These are phyloP conservation scores for Candida neerlandica DNA, from an alignment of 1,139 yeast species.

Conservation along the genomic window DNA sequence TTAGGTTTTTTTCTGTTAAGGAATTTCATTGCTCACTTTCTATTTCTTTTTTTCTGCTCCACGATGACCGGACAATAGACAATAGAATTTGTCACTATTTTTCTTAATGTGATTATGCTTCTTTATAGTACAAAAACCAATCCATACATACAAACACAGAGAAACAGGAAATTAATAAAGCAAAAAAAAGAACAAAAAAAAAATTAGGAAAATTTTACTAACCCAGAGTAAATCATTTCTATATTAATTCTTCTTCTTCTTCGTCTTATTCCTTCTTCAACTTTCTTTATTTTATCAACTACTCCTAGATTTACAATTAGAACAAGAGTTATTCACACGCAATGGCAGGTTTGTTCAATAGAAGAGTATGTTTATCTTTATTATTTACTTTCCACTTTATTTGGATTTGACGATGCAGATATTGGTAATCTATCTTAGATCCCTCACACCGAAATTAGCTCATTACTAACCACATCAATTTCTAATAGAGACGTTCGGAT, in stretches of 20 bases:
- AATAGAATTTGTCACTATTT: neutral
- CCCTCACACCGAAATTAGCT: too few relatives aligned
- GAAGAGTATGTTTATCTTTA: slow-evolving; percentile 18
- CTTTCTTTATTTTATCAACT: neutral
- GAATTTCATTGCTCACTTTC: too few relatives aligned
- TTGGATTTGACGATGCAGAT: too few relatives aligned
- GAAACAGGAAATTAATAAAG: too few relatives aligned
- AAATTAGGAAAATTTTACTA: neutral
- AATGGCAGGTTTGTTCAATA: slow-evolving; percentile 15
- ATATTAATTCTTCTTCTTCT: neutral
- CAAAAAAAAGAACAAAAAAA: neutral
- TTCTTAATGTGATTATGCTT: neutral
- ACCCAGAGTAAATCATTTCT: neutral
- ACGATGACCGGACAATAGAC: neutral
- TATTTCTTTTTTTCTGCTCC: too few relatives aligned
- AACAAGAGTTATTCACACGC: neutral
- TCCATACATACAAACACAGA: neutral
- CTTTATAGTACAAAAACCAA: neutral
- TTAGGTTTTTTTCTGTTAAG: too few relatives aligned
- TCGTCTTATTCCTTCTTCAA: neutral
- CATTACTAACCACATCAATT: too few relatives aligned
- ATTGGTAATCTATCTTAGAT: too few relatives aligned
- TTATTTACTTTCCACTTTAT: neutral
- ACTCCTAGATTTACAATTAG: neutral
- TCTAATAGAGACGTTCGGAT: slow-evolving; percentile 13